Conservation (phyloP, 2,329 filamentous ascomycete species). For the Ciborinia camelliae region DNA sequence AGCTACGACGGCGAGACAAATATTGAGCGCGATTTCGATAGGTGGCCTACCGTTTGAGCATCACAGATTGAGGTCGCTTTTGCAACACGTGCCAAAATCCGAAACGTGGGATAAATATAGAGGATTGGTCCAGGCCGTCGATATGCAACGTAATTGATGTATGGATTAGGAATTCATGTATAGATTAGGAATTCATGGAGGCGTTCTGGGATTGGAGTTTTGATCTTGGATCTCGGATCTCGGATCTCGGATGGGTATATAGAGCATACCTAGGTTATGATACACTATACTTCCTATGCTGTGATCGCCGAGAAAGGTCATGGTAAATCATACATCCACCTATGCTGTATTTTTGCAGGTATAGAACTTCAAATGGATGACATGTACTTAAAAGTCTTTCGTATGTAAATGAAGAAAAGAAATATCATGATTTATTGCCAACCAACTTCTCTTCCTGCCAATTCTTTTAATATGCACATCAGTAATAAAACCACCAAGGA, state of each 20-base stretch:
- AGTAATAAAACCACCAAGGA: background rate
- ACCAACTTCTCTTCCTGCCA: background rate
- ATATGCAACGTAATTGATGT: background rate
- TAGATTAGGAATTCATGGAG: background rate
- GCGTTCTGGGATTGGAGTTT: background rate
- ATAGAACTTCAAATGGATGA: background rate
- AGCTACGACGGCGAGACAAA: slow-evolving; percentile 55
- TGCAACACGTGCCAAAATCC: slow-evolving; percentile 13
- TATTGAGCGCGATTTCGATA: slow-evolving; percentile 52
- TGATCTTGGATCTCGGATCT: background rate
- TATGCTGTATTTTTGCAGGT: background rate
- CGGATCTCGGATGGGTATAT: background rate
- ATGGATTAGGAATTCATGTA: background rate
- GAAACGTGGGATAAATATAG: slow-evolving; percentile 11
- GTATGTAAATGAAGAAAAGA: background rate
- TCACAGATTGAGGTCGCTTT: slow-evolving; percentile 47
- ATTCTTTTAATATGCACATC: background rate
- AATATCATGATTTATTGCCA: background rate
- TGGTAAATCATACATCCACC: no score
- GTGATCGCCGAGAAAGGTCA: background rate
- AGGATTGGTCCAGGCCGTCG: slow-evolving; percentile 6
- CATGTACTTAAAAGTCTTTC: background rate
- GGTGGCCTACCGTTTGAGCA: slow-evolving; percentile 52
- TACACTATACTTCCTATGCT: slow-evolving; percentile 5
- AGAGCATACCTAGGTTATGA: background rate